phyloP scores from a whole-genome alignment of 352 stramenopile species.

The Sclerospora graminicola region DNA sequence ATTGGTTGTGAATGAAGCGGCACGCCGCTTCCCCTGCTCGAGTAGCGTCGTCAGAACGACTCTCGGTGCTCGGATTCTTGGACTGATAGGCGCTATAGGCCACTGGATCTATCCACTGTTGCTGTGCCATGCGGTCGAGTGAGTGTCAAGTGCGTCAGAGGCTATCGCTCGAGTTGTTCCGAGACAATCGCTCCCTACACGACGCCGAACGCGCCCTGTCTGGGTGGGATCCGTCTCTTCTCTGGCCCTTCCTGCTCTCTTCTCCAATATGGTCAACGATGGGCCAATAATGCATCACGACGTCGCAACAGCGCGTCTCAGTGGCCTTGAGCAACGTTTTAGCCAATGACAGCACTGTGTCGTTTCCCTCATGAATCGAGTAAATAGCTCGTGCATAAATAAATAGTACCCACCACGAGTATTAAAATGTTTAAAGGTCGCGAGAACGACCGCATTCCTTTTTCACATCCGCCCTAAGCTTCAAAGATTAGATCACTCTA shows the following conservation, averaged over 20 bases:
- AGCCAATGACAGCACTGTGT: slow-evolving; percentile 4
- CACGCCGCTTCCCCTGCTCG: slow-evolving; percentile 1
- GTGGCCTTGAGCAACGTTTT: background rate
- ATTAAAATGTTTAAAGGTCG: too few species aligned
- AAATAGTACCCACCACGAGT: too few species aligned
- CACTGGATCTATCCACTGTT: slow-evolving; percentile 11
- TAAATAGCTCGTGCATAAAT: too few species aligned
- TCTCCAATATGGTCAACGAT: slow-evolving; percentile 5
- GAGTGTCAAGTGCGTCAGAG: slow-evolving; percentile 1
- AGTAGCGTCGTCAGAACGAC: slow-evolving; percentile 11
- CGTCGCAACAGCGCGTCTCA: background rate
- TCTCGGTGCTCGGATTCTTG: slow-evolving; percentile 6
- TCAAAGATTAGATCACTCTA: background rate
- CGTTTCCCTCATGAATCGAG: too few species aligned
- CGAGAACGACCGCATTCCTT: too few species aligned
- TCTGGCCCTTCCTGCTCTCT: slow-evolving; percentile 19
- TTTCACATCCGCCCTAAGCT: too few species aligned
- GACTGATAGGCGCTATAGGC: slow-evolving; percentile 3
- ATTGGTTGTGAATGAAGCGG: slow-evolving; percentile 59
- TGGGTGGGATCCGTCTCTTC: slow-evolving; percentile 10
- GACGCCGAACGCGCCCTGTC: background rate
- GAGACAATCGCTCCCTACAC: too few species aligned
- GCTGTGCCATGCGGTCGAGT: slow-evolving; percentile 8
- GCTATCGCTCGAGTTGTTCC: background rate
- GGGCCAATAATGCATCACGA: slow-evolving; percentile 9